Conservation (phyloP, 208 protist genomes). For the Porcisia deanei region DNA sequence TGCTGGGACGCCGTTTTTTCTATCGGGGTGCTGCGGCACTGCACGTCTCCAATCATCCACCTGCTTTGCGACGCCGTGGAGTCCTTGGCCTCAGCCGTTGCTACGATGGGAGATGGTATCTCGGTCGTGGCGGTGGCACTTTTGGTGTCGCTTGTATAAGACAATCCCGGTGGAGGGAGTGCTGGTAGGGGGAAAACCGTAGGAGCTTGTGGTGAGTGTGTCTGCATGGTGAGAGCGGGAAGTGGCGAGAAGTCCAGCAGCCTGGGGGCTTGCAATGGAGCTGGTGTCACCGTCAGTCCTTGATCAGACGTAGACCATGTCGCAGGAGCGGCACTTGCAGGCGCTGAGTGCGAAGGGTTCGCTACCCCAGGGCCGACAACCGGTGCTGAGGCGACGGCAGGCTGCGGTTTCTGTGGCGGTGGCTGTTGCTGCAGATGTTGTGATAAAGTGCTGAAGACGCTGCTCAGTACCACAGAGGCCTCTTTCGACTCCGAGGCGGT, state of each 20-base stretch:
- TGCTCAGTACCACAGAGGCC: constrained; percentile 44
- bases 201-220: not conserved
- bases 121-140: not conserved
- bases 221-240: not conserved
- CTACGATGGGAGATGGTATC: not conserved
- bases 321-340: not conserved
- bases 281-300: not conserved
- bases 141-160: not conserved
- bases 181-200: constrained; percentile 13
- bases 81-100: not conserved
- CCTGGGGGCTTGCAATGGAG: not conserved
- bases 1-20: not conserved
- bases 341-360: not conserved
- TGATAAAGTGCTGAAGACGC: constrained; percentile 84
- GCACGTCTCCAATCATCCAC: constrained; percentile 15
- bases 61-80: not conserved
- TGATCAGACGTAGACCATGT: not conserved
- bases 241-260: not conserved
- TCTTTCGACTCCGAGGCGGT: constrained; percentile 18
- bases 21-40: not conserved
- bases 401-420: not conserved
- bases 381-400: not conserved
- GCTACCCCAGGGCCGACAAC: not conserved
- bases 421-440: constrained; percentile 50
- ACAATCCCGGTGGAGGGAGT: constrained; percentile 25